Base-by-base conservation (phyloP, 441 rosid species). In the Populus hybrid region DNA sequence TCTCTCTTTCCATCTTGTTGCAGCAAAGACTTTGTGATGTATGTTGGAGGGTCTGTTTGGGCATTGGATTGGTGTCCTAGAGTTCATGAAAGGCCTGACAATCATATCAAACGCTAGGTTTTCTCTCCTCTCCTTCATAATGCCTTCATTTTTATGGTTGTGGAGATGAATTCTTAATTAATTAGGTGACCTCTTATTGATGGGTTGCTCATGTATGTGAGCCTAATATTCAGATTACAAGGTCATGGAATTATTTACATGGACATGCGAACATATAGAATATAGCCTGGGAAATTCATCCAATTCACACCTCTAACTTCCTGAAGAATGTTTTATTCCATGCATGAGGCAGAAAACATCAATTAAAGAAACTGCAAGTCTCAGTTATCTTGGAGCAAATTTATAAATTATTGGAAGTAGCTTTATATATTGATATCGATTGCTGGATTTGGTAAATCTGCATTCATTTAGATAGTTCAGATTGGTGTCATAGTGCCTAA, bases 31-130 rank as follows among this genome's bases (percentile, higher is more conserved):
- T 94, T 92, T 78, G 84, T 94, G 69, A 86, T 94, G 92, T 81
- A 89, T 29, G 31, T 29, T 29, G 33, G 33, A 29, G 99, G 98
- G 67, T 87, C 95, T 69, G 90, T 91, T 84, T 95, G 93, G 98
- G 97, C 90, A 74, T 77, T 95, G 86, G 99, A 95, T 84, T 95
- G 98, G 99, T 90, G 96, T 76, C 99, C 99, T 63, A 84, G 89
- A 80, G 74, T 81, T 86, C 87, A 85, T 78, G 85, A 71, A 71
- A 84, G 71, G 84, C 83, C 89, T 53, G 89, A 77, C 73, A 75
- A 76, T 78, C 82, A 20, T 64, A 79, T 87, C 79, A 95, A 87
- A 83, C 84, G 90, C 69, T 95, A 95, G 97, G 99, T 93, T 84
- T 65, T 36, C 35, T 24, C 23, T 33, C 9, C 6, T 20, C 11